Evolutionary conservation across 176 grass and related monocot species (phyloP), one percentile per base, ranked within the genome.

Genomic region (Leersia perrieri): DNA sequence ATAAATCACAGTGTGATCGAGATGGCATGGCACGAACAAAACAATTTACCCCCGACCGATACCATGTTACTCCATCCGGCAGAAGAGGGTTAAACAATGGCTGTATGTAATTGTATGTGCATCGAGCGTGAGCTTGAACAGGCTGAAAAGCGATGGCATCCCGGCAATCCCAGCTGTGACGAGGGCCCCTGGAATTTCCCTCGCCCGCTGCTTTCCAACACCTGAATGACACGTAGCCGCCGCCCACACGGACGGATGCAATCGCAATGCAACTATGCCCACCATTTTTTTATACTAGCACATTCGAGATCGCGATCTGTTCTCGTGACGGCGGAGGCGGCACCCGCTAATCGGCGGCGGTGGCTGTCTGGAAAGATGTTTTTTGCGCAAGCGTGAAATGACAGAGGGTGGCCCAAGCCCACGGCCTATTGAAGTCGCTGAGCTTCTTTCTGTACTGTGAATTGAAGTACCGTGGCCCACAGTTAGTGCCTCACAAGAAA

Each of bases 101-200:
- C 2, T 33, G 6, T 38, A 12, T 41, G 25, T 23, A n/a, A n/a
- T n/a, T n/a, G n/a, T n/a, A 34, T 3, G 29, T 44, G 33, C 40
- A 44, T 35, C 42, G 33, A 34, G 9, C 76, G 23, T 84, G 76
- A 70, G 66, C 33, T 69, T 39, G 70, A 25, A 75, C 63, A 62
- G 64, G 30, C 71, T 72, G 16, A 77, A 77, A 77, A 45, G 83
- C 65, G 2, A 53, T 51, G 49, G 57, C 29, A 16, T 6, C 13
- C 30, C 34, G 14, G 80, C 13, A n/a, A 16, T 6, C 13, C 30
- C 34, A 20, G 80, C 13, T 74, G 75, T 16, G 34, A 14, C 14
- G 29, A 69, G 77, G 51, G 14, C 67, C 58, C 61, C 67, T 75
- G 60, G 86, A 84, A 88, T 83, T 68, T 74, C 10, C 58, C 22